Conservation (phyloP, 208 protist species). For the Spongospora subterranea region DNA sequence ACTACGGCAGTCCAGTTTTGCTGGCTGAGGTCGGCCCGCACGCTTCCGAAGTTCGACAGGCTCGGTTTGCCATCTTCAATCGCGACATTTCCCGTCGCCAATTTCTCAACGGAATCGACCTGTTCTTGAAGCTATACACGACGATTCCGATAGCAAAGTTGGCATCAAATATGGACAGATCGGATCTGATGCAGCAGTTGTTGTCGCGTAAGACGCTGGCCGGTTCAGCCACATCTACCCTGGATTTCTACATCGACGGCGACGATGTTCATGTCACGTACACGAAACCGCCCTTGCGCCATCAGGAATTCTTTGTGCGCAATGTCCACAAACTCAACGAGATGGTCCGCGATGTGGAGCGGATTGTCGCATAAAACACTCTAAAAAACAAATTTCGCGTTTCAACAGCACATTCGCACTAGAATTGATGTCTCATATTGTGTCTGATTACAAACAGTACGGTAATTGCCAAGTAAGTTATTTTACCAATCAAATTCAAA, state of each 20-base stretch:
- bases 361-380: no score
- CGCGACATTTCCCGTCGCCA: not conserved
- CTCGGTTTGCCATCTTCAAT: not conserved
- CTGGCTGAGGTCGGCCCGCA: not conserved
- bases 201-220: not conserved
- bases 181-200: not conserved
- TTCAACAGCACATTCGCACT: not conserved
- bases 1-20: not conserved
- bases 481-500: not conserved
- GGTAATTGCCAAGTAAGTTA: not conserved
- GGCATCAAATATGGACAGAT: not conserved
- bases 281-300: not conserved
- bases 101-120: not conserved
- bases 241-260: not conserved
- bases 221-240: not conserved
- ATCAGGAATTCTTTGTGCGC: constrained; percentile 17
- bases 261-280: constrained; percentile 15
- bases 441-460: not conserved
- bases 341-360: constrained; percentile 25
- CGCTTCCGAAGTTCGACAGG: not conserved
- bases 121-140: constrained; percentile 48
- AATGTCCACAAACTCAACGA: constrained; percentile 38
- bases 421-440: not conserved
- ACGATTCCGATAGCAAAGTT: constrained; percentile 35
- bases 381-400: not conserved